phyloP scores from a whole-genome alignment of 78 protist genomes.

The Tieghemostelium lacteum region DNA sequence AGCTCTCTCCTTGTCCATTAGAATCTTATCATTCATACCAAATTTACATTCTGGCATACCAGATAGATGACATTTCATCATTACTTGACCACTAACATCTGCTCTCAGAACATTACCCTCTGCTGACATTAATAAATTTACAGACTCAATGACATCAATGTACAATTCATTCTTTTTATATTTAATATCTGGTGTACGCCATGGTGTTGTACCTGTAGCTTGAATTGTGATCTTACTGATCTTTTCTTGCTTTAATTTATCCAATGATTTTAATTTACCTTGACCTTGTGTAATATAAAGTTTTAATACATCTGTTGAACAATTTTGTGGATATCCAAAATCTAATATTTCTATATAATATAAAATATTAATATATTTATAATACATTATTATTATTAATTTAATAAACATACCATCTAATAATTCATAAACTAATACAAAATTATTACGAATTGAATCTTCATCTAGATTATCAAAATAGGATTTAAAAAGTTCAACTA shows the following conservation, averaged over 20 bases:
- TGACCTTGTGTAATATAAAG: constrained; percentile 89
- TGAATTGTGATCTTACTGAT: constrained; percentile 83
- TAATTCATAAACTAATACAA: constrained; percentile 92
- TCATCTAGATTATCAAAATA: constrained; percentile 91
- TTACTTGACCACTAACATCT: constrained; percentile 95
- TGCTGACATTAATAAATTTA: constrained; percentile 79
- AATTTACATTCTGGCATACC: constrained; percentile 99
- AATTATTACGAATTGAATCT: constrained; percentile 90
- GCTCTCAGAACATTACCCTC: constrained; percentile 89
- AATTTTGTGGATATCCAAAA: constrained; percentile 96
- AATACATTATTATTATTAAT: too few relatives aligned
- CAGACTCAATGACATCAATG: constrained; percentile 93
- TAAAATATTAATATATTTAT: constrained; percentile 3
- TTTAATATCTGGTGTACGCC: constrained; percentile 94
- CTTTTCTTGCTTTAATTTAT: constrained; percentile 69
- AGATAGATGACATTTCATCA: constrained; percentile 91
- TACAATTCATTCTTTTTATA: constrained; percentile 94
- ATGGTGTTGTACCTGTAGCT: constrained; percentile 94
- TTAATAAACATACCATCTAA: constrained; percentile 88
- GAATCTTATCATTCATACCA: constrained; percentile 97
- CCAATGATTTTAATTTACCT: constrained; percentile 72
- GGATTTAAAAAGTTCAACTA: constrained; percentile 83
- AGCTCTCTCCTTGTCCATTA: constrained; percentile 51
- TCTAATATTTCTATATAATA: constrained; percentile 89
- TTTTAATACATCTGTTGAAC: constrained; percentile 90